Conservation (phyloP, 331 rosid species). For the Rhamnella rubrinervis region DNA sequence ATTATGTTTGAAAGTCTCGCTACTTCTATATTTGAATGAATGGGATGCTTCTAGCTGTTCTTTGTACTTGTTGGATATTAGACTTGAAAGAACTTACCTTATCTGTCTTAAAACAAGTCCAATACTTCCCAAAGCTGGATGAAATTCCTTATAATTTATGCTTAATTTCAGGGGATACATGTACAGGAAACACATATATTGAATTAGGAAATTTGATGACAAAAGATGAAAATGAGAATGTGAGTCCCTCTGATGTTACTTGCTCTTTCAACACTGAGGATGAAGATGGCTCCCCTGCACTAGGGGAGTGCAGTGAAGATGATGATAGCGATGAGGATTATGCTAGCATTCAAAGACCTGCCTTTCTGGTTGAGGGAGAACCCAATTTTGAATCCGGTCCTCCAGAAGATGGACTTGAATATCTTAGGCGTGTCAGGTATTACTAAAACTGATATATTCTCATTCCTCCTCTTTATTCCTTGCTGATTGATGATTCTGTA, state of each 20-base stretch:
- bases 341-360: slow-evolving; percentile 81
- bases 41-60: slow-evolving; percentile 8
- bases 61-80: slow-evolving; percentile 19
- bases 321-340: slow-evolving; percentile 70
- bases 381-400: slow-evolving; percentile 89
- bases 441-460: slow-evolving; percentile 8
- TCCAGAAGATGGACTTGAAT: slow-evolving; percentile 98
- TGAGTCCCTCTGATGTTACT: slow-evolving; percentile 27
- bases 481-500: background rate
- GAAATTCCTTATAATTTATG: slow-evolving; percentile 40
- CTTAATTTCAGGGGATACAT: slow-evolving; percentile 62
- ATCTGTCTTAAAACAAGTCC: slow-evolving; percentile 5
- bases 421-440: slow-evolving; percentile 97
- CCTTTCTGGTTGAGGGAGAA: slow-evolving; percentile 78
- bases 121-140: slow-evolving; percentile 9
- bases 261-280: slow-evolving; percentile 27
- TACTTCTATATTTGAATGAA: slow-evolving; percentile 20
- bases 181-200: slow-evolving; percentile 36
- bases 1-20: slow-evolving; percentile 24
- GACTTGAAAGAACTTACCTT: slow-evolving; percentile 1
- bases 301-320: slow-evolving; percentile 45
- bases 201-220: slow-evolving; percentile 31
- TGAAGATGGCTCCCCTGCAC: slow-evolving; percentile 36
- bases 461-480: background rate
- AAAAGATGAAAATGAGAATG: slow-evolving; percentile 32